Evolutionary conservation across 2,329 filamentous ascomycete genomes (phyloP).

Genomic region (Penicillium sp.): DNA sequence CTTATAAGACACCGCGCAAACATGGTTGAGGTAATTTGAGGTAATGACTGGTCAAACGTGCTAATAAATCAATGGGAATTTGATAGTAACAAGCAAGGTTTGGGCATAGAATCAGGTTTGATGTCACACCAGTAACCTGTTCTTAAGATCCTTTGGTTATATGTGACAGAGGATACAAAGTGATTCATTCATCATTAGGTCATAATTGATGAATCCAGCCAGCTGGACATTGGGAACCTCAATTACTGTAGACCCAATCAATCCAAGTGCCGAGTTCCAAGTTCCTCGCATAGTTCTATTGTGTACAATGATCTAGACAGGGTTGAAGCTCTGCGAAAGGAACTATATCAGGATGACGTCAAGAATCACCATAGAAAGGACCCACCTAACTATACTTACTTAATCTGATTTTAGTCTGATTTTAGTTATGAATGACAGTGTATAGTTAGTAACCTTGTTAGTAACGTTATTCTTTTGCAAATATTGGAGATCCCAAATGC

Average conservation of each 20-base stretch:
- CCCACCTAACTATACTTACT: neutral
- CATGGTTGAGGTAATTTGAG: neutral
- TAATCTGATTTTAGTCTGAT: no score
- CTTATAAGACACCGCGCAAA: neutral
- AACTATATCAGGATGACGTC: slow-evolving; percentile 2
- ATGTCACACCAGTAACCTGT: neutral
- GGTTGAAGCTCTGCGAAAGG: neutral
- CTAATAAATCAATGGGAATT: neutral
- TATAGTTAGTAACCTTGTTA: no score
- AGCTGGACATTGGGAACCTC: no score
- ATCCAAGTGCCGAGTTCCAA: neutral
- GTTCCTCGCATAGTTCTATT: neutral
- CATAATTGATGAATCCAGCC: neutral
- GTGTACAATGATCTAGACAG: neutral
- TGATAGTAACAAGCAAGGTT: neutral
- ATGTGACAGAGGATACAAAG: no score
- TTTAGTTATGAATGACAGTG: no score
- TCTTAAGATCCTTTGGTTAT: no score
- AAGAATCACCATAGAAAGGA: neutral
- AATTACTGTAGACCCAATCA: no score
- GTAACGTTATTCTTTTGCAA: no score
- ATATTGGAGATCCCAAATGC: neutral
- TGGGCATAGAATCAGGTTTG: neutral
- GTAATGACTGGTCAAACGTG: neutral
- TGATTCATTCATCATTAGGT: neutral